These are phyloP conservation scores for Phytophthora hybrid DNA, from an alignment of 352 stramenopile species.

Conservation along the genomic window DNA sequence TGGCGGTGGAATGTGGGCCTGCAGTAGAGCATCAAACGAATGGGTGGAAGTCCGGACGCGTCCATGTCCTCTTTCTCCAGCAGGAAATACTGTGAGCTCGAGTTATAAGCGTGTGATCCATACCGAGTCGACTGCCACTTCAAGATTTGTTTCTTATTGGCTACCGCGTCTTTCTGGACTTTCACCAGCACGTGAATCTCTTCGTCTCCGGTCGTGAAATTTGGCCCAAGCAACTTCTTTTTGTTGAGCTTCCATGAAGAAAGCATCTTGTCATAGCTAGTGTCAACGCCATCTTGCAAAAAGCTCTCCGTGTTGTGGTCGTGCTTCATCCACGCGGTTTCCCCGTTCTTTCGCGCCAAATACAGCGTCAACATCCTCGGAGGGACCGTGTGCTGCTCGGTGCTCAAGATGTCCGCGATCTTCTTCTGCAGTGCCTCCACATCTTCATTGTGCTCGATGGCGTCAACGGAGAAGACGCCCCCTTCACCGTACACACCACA, in stretches of 20 bases:
- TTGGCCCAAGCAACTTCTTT: background rate
- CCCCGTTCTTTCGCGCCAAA: slow-evolving; percentile 26
- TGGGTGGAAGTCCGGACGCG: slow-evolving; percentile 1
- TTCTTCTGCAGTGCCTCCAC: background rate
- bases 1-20: slow-evolving; percentile 15
- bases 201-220: background rate
- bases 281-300: slow-evolving; percentile 21
- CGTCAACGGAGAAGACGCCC: background rate
- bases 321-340: slow-evolving; percentile 26
- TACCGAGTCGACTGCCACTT: slow-evolving; percentile 1
- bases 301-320: slow-evolving; percentile 4
- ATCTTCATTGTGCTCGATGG: background rate
- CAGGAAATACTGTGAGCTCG: slow-evolving; percentile 7
- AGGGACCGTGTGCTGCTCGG: slow-evolving; percentile 3
- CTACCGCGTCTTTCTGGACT: background rate
- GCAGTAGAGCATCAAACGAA: slow-evolving; percentile 19
- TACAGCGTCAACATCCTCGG: slow-evolving; percentile 12
- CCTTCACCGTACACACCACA: background rate
- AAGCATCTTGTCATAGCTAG: slow-evolving; percentile 16
- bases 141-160: background rate
- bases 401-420: background rate
- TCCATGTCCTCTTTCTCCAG: slow-evolving; percentile 22
- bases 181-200: slow-evolving; percentile 4
- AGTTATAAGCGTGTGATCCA: slow-evolving; percentile 1
- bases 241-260: slow-evolving; percentile 6